phyloP scores from a whole-genome alignment of 1,139 yeast genomes.

The Scheffersomyces segobiensis region DNA sequence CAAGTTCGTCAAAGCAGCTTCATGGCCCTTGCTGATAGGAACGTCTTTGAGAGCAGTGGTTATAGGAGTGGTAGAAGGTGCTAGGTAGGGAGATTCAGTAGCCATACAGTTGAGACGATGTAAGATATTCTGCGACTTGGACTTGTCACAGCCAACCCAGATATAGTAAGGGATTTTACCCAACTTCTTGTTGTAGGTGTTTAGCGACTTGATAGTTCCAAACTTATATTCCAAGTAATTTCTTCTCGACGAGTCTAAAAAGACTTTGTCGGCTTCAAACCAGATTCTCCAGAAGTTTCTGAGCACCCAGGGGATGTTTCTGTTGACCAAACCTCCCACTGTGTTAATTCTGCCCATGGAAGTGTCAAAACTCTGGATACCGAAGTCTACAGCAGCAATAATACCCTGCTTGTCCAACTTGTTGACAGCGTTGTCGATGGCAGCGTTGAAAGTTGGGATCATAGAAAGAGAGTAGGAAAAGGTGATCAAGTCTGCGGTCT shows the following conservation, averaged over 20 bases:
- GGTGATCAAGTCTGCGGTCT: constrained; percentile 61
- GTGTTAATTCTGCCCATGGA: constrained; percentile 72
- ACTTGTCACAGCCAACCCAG: constrained; percentile 80
- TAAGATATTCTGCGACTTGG: constrained; percentile 57
- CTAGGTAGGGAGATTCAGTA: constrained; percentile 78
- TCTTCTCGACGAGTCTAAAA: constrained; percentile 76
- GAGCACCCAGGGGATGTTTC: constrained; percentile 75
- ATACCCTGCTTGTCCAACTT: constrained; percentile 58
- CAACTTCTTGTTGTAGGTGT: constrained; percentile 59
- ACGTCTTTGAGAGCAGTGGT: constrained; percentile 24
- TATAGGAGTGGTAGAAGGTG: constrained; percentile 45
- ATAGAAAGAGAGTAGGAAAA: constrained; percentile 79
- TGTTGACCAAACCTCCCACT: constrained; percentile 67
- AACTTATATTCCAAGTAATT: constrained; percentile 79
- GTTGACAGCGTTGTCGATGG: constrained; percentile 66
- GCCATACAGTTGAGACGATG: constrained; percentile 71
- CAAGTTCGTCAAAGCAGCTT: constrained; percentile 66
- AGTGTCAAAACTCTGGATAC: constrained; percentile 68
- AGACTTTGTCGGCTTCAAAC: constrained; percentile 85
- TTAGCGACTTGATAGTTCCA: constrained; percentile 75
- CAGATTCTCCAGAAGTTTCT: constrained; percentile 84
- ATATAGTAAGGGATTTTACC: constrained; percentile 81
- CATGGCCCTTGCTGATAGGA: constrained; percentile 66
- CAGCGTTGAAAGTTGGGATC: constrained; percentile 82
- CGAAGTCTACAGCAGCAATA: constrained; percentile 75